Conservation (phyloP, 805 yeast genomes). For the Yarrowia deformans region DNA sequence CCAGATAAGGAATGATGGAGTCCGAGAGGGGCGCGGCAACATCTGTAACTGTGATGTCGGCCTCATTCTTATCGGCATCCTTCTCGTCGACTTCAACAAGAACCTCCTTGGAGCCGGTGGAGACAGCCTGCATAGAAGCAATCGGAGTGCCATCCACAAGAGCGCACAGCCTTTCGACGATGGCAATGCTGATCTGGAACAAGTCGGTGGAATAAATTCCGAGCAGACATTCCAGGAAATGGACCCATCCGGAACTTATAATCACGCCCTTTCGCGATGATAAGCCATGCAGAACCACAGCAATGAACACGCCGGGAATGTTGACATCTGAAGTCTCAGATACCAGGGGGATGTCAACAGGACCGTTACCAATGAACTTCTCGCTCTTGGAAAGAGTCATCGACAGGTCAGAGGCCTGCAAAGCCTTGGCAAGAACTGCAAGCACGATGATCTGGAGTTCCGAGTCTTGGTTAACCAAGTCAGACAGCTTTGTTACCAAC, state of each 20-base stretch:
- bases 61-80: not conserved
- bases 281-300: conserved; percentile 34
- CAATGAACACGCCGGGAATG: conserved; percentile 36
- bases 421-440: conserved; percentile 34
- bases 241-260: conserved; percentile 33
- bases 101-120: conserved; percentile 15
- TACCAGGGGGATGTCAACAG: conserved; percentile 32
- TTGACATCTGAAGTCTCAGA: conserved; percentile 23
- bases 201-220: conserved; percentile 50
- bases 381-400: conserved; percentile 33
- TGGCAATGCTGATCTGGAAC: conserved; percentile 61
- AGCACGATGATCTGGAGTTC: conserved; percentile 33
- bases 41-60: conserved; percentile 18
- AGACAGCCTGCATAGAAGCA: conserved; percentile 40
- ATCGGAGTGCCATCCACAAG: conserved; percentile 51
- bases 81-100: conserved; percentile 15
- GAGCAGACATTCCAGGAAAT: conserved; percentile 32
- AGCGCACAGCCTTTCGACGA: conserved; percentile 60
- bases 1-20: conserved; percentile 54
- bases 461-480: conserved; percentile 24
- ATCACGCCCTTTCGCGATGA: conserved; percentile 30
- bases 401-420: conserved; percentile 35
- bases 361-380: conserved; percentile 29
- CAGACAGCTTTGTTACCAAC: conserved; percentile 33
- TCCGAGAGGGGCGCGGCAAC: conserved; percentile 57